phyloP scores from a whole-genome alignment of 306 rosid genomes.

The Lathyrus aphaca region DNA sequence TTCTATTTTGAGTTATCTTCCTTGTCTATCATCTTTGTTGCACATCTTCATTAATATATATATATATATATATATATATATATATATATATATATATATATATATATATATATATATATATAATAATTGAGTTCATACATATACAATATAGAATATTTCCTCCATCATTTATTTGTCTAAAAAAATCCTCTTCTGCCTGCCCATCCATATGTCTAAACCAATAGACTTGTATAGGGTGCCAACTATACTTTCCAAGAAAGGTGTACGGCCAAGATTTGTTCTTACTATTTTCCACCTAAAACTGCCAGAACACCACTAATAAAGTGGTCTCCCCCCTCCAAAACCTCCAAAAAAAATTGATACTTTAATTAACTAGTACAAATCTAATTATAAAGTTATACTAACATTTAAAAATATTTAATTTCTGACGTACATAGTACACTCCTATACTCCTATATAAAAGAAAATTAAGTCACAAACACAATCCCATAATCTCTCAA shows the following conservation, averaged over 20 bases:
- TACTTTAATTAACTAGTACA: background rate
- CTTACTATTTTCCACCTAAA: background rate
- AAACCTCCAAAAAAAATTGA: too few species aligned
- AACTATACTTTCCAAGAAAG: background rate
- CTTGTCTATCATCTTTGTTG: too few species aligned
- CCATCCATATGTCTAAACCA: background rate
- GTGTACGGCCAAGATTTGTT: conserved; percentile 9
- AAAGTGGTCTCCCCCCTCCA: background rate
- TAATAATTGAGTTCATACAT: too few species aligned
- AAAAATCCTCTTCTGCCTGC: too few species aligned
- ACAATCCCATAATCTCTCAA: conserved; percentile 3
- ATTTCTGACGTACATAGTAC: background rate
- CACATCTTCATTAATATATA: too few species aligned
- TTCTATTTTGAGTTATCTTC: too few species aligned
- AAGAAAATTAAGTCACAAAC: background rate
- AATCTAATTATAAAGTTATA: background rate
- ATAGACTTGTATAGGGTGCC: background rate
- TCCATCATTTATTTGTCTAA: too few species aligned
- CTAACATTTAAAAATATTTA: background rate
- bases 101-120: too few species aligned
- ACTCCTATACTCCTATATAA: conserved; percentile 5
- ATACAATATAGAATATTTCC: too few species aligned
- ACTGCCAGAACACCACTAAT: conserved; percentile 9
- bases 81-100: too few species aligned
- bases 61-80: too few species aligned